These are phyloP conservation scores for Fusarium nurragi DNA, from an alignment of 2,329 filamentous ascomycete species.

Conservation along the genomic window DNA sequence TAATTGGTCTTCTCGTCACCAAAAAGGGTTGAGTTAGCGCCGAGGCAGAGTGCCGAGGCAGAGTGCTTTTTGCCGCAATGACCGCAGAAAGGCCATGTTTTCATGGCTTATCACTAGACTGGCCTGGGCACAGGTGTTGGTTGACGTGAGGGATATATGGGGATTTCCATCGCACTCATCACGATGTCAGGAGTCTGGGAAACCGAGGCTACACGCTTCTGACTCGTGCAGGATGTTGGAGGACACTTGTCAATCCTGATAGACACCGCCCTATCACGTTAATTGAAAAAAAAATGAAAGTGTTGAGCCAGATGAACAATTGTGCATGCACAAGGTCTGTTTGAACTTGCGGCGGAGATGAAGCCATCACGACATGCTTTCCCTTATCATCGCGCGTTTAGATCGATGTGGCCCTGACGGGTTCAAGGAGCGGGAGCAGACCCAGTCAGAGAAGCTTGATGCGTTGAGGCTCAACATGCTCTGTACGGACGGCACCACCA, in stretches of 20 bases:
- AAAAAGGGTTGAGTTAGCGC: slow-evolving; percentile 23
- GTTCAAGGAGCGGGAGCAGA: slow-evolving; percentile 41
- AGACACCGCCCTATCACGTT: neutral
- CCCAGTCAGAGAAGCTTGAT: slow-evolving; percentile 40
- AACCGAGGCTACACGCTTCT: slow-evolving; percentile 40
- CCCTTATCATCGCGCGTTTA: slow-evolving; percentile 15
- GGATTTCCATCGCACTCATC: slow-evolving; percentile 20
- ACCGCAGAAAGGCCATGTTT: neutral
- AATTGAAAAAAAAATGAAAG: neutral
- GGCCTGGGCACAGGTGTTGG: slow-evolving; percentile 13
- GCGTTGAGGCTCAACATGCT: slow-evolving; percentile 42
- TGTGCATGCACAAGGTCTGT: neutral
- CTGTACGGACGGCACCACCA: slow-evolving; percentile 39
- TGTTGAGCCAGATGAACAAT: neutral
- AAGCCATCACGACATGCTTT: slow-evolving; percentile 38
- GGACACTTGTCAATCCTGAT: slow-evolving; percentile 13
- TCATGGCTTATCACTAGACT: slow-evolving; percentile 30
- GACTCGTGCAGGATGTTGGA: slow-evolving; percentile 39
- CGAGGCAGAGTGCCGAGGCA: neutral
- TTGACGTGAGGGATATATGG: slow-evolving; percentile 23
- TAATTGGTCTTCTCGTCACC: slow-evolving; percentile 28
- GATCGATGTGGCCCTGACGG: slow-evolving; percentile 39
- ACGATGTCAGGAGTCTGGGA: slow-evolving; percentile 35
- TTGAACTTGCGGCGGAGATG: slow-evolving; percentile 15
- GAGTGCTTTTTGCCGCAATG: neutral